Conservation (phyloP, 2,329 filamentous ascomycete genomes). For the Microdochium bolleyi region DNA sequence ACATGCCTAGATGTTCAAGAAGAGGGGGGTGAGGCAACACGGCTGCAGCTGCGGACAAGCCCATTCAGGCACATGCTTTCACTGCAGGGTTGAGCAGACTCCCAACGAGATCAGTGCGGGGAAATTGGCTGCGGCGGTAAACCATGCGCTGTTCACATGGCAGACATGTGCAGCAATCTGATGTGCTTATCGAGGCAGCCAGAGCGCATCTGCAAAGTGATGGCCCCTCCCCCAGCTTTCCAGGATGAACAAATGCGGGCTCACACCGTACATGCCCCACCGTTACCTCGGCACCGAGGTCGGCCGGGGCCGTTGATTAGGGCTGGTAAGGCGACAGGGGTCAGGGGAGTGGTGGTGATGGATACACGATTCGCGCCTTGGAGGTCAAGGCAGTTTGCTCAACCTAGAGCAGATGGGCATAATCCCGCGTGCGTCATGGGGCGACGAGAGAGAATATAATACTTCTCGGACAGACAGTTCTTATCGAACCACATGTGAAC, state of each 20-base stretch:
- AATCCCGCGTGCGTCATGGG: background rate
- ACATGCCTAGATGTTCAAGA: too few relatives aligned
- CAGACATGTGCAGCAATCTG: background rate
- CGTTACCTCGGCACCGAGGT: background rate
- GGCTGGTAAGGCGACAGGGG: background rate
- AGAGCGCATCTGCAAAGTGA: too few relatives aligned
- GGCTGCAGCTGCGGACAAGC: too few relatives aligned
- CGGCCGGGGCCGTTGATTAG: background rate
- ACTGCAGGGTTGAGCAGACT: background rate
- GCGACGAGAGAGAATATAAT: background rate
- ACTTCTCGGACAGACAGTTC: background rate
- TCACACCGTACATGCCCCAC: background rate
- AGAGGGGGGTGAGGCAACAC: too few relatives aligned
- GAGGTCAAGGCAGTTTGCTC: background rate
- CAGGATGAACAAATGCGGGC: background rate
- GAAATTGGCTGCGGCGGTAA: background rate
- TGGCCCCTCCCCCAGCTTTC: background rate
- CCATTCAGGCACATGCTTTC: background rate
- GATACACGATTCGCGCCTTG: background rate
- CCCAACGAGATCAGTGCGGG: background rate
- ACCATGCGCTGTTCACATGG: background rate
- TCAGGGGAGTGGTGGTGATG: background rate
- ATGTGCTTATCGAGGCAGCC: too few relatives aligned
- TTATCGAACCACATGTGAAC: background rate
- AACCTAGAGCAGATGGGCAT: background rate